These are phyloP conservation scores for Acanthamoeba healyi DNA, from an alignment of 208 protist genomes.

Conservation along the genomic window DNA sequence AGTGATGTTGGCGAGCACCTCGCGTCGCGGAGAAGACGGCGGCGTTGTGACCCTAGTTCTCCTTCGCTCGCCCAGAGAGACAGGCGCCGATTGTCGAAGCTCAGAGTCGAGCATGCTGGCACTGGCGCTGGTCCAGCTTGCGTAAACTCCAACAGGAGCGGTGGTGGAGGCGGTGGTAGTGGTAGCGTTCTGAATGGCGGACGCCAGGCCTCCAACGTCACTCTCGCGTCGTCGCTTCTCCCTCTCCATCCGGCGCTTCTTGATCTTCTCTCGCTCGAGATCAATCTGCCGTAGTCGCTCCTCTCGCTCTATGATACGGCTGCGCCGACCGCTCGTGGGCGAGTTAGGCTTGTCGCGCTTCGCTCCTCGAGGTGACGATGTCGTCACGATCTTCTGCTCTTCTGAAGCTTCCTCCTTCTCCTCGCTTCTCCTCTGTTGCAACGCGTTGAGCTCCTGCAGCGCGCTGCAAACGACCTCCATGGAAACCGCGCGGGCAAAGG, in stretches of 20 bases:
- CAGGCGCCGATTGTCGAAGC: not conserved
- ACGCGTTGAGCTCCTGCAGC: not conserved
- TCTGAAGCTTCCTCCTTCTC: not conserved
- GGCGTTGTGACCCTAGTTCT: not conserved
- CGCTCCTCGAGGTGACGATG: not conserved
- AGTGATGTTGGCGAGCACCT: not conserved
- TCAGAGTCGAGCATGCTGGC: not conserved
- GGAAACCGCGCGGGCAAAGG: not conserved
- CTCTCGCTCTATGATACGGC: not conserved
- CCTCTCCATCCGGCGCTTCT: not conserved
- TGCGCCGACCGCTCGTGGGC: not conserved
- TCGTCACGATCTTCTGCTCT: not conserved
- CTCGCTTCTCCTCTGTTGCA: not conserved
- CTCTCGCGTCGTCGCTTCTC: not conserved
- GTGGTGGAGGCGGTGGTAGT: not conserved
- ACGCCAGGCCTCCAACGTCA: not conserved
- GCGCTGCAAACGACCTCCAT: not conserved
- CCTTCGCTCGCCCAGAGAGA: not conserved
- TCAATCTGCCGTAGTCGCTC: constrained; percentile 12
- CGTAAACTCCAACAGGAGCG: not conserved
- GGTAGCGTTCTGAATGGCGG: no score
- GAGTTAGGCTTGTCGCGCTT: not conserved
- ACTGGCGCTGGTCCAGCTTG: not conserved
- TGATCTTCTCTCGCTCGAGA: constrained; percentile 14
- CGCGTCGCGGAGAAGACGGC: not conserved